Conservation (phyloP, 2,329 filamentous ascomycete species). For the Colletotrichum phormii region DNA sequence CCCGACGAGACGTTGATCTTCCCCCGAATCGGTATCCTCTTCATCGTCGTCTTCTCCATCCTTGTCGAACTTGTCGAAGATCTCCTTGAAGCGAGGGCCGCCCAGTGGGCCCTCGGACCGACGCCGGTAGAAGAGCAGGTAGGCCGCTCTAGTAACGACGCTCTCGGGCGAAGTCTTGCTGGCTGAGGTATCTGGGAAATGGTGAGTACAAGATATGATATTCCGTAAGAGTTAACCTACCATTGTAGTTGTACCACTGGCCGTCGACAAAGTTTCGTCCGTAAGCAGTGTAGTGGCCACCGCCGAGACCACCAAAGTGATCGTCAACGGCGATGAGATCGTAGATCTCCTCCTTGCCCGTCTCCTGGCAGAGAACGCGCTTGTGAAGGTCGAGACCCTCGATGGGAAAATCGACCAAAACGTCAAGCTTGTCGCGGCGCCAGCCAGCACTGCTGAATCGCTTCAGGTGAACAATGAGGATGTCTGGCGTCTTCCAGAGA, state of each 20-base stretch:
- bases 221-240: constrained; percentile 61
- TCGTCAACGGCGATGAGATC: constrained; percentile 97
- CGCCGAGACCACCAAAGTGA: constrained; percentile 92
- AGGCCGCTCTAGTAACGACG: constrained; percentile 82
- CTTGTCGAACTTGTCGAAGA: constrained; percentile 73
- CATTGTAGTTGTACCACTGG: constrained; percentile 97
- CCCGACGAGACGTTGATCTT: constrained; percentile 87
- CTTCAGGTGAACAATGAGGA: constrained; percentile 94
- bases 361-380: constrained; percentile 82
- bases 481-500: constrained; percentile 96
- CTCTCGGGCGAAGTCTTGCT: constrained; percentile 68
- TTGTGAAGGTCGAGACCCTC: constrained; percentile 85
- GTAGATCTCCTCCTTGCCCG: constrained; percentile 86
- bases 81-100: constrained; percentile 77
- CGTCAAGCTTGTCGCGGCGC: constrained; percentile 91
- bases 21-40: constrained; percentile 72
- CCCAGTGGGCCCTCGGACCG: constrained; percentile 83
- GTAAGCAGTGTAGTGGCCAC: constrained; percentile 95
- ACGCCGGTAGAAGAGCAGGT: constrained; percentile 95
- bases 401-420: constrained; percentile 90
- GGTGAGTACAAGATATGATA: constrained; percentile 51
- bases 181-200: constrained; percentile 76
- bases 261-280: constrained; percentile 92
- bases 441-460: constrained; percentile 88
- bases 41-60: constrained; percentile 57